phyloP scores from a whole-genome alignment of 75 land plant genomes.

The Sequoiadendron giganteum region DNA sequence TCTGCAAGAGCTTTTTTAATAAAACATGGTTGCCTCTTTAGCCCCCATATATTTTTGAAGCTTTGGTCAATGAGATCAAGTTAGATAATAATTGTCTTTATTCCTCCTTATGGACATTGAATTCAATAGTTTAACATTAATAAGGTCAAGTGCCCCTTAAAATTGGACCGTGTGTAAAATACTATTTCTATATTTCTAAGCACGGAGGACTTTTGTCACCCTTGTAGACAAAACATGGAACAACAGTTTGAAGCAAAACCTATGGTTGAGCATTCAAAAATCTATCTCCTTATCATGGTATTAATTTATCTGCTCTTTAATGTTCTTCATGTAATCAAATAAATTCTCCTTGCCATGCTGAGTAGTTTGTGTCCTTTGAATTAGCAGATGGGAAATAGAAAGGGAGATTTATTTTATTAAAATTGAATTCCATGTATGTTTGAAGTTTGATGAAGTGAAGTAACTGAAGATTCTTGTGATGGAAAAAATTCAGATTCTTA shows the following conservation, averaged over 20 bases:
- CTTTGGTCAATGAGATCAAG: neutral
- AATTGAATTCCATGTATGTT: neutral
- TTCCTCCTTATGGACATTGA: neutral
- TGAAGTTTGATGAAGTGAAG: neutral
- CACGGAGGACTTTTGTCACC: neutral
- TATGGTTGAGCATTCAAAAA: neutral
- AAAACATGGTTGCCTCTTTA: neutral
- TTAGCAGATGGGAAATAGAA: neutral
- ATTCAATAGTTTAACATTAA: neutral
- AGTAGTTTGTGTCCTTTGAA: neutral
- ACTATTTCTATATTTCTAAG: neutral
- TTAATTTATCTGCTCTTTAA: neutral
- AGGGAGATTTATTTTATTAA: neutral
- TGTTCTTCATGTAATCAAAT: neutral
- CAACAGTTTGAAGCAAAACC: neutral
- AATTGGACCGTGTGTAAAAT: neutral
- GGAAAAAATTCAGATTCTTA: conserved; percentile 41
- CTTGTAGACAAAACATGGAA: neutral
- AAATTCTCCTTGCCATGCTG: neutral
- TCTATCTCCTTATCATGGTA: neutral
- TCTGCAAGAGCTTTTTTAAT: neutral
- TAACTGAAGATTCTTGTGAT: neutral
- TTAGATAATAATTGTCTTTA: neutral
- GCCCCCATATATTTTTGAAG: neutral
- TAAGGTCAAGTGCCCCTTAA: neutral